Conservation (phyloP, 169 alveolate species). For the Cardiosporidium cionae region DNA sequence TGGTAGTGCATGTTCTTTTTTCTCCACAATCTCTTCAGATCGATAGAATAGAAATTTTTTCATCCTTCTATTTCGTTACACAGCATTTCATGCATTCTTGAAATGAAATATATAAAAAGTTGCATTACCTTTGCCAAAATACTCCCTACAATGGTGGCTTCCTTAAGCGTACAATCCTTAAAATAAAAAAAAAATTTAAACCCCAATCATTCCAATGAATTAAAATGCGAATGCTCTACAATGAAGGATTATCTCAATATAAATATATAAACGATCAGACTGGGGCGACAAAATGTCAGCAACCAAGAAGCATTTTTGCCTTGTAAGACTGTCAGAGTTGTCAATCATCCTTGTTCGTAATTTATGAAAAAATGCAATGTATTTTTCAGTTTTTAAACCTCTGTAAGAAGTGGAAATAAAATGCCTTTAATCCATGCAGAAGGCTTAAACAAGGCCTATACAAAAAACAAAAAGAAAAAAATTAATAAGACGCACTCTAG, state of each 20-base stretch:
- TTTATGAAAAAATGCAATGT: no score
- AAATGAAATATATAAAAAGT: no score
- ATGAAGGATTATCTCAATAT: no score
- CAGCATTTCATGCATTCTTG: no score
- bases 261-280: neutral
- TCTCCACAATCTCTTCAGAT: no score
- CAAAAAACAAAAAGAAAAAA: neutral
- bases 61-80: no score
- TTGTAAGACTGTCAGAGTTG: neutral
- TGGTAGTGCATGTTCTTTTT: conserved; percentile 5
- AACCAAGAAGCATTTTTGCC: neutral
- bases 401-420: conserved; percentile 66
- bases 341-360: neutral
- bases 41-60: no score
- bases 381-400: no score
- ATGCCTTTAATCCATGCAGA: conserved; percentile 89
- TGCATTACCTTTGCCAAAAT: conserved; percentile 49
- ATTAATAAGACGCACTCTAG: neutral
- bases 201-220: no score
- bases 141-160: conserved; percentile 84
- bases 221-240: no score
- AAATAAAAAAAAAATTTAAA: neutral
- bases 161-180: conserved; percentile 66
- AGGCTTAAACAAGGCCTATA: conserved; percentile 73
- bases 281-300: conserved; percentile 42